These are phyloP conservation scores for Calonectria naviculata DNA, from an alignment of 2,329 filamentous ascomycete genomes.

Conservation along the genomic window DNA sequence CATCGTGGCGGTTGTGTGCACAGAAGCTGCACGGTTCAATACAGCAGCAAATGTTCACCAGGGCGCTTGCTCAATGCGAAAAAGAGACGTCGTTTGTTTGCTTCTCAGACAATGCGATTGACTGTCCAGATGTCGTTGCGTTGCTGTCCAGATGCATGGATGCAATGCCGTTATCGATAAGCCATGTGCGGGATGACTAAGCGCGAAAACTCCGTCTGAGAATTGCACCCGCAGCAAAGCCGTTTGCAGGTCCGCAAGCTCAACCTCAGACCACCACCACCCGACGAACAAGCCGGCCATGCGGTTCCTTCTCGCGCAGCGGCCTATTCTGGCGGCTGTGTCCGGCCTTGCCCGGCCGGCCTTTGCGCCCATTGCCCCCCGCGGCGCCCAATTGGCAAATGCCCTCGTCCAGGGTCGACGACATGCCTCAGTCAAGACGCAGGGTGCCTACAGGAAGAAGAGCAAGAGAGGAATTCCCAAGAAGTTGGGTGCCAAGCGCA, in stretches of 20 bases:
- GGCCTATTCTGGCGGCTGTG: conserved; percentile 56
- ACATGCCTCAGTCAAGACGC: conserved; percentile 70
- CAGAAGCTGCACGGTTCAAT: not conserved
- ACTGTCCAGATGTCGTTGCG: conserved; percentile 15
- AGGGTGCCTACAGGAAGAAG: conserved; percentile 75
- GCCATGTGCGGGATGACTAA: conserved; percentile 37
- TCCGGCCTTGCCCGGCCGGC: conserved; percentile 42
- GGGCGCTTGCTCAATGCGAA: not conserved
- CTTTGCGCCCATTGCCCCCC: conserved; percentile 31
- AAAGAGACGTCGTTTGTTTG: not conserved
- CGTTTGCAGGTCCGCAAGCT: conserved; percentile 31
- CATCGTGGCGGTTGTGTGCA: conserved; percentile 39
- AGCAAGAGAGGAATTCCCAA: conserved; percentile 74
- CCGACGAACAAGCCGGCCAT: conserved; percentile 50
- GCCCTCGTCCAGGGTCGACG: conserved; percentile 61
- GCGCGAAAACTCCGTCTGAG: conserved; percentile 40
- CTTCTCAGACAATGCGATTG: conserved; percentile 1
- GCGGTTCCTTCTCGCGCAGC: conserved; percentile 59
- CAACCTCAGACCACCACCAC: conserved; percentile 47
- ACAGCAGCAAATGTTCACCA: not conserved
- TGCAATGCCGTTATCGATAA: conserved; percentile 40
- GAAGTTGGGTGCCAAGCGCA: conserved; percentile 94
- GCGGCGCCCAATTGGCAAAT: conserved; percentile 49
- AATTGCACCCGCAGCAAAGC: conserved; percentile 26
- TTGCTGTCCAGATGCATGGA: conserved; percentile 38